Base-by-base conservation (phyloP, 768 basidiomycete genomes). In the Psilocybe cyanescens region DNA sequence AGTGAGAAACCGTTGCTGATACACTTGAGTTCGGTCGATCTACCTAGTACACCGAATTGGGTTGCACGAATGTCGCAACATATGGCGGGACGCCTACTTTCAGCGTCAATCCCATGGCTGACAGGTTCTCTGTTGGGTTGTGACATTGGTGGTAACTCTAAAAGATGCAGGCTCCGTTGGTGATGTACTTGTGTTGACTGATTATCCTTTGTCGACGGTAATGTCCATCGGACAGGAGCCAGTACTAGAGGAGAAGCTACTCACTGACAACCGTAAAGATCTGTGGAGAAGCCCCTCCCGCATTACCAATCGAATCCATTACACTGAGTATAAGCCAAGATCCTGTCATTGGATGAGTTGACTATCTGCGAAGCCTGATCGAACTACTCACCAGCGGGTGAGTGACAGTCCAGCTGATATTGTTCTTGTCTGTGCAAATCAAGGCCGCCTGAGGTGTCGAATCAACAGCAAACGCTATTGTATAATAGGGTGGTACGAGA, bases 21-120 rank as follows among this genome's bases (percentile, higher is more conserved):
- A 44, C 41, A 44, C 41, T n/a, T 8, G 41, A 2, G 14, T 7
- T 16, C 41, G 14, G 2, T 8, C 5, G 14, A 44, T 44, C 41
- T 12, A 44, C n/a, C 14, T 16, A 16, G 14, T 44, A 44, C 41
- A 44, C 41, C 41, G 14, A 78, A 52, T 74, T 71, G 33, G 76
- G 56, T 6, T 75, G 71, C 33, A 75, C 76, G 28, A 85, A 59
- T 0, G 77, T 78, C 16, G 83, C 61, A 12, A 64, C 76, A 68
- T 83, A 83, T 0, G 83, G 85, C 37, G 77, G 75, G 0, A 70
- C 69, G 9, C 81, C 82, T 6, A 80, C 83, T 9, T 68, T 76
- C 49, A 84, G 73, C 2, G 70, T 74, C 3, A 83, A 59, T 3
- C 80, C 82, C 83, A 83, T 2, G 79, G 78, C 37, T 80, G 65